Evolutionary conservation across 768 basidiomycete genomes (phyloP), one percentile per base, ranked within the genome.

Genomic region (Leccinum longicurvipes): DNA sequence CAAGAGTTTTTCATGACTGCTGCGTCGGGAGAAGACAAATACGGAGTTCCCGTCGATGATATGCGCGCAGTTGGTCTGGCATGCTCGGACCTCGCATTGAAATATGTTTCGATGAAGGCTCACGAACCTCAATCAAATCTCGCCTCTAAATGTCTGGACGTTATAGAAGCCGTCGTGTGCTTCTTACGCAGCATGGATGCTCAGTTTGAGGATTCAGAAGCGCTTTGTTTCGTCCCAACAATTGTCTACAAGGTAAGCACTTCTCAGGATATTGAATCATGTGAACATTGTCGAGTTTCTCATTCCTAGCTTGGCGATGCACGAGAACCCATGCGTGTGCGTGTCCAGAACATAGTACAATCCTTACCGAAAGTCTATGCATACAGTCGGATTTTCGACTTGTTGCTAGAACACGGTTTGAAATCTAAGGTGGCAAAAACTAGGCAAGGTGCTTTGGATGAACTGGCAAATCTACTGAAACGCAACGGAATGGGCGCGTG

Each of bases 91-190:
- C 77, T 98, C 31, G 84, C 89, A 2, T 75, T 98, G 67, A 98
- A 98, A 78, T 99, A 98, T 62, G 82, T 87, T 27, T 96, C 94
- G 2, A 83, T 98, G 65, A 90, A 91, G 63, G 81, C 86, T 23
- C 88, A 96, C 59, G 90, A 95, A 70, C 87, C 93, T 39, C 93
- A 95, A 64, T 90, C 95, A 7, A 96, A 93, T 66, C 76, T 97
- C 23, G 79, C 87, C 3, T 84, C 89, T 48, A 91, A 90, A 69
- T 95, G 93, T 65, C 72, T 99, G 62, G 96, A 98, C 58, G 82
- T 91, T 32, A 79, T 94, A 27, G 91, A 91, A 61, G 79, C 87
- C 32, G 79, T 96, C 32, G 63, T 98, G 11, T 76, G 82, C 9
- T 89, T 95, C 64, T 73, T 98, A 54, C 85, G 87, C 50, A 78